Evolutionary conservation across 23 red algal genomes (phyloP).

Genomic region (Gracilaria caudata): DNA sequence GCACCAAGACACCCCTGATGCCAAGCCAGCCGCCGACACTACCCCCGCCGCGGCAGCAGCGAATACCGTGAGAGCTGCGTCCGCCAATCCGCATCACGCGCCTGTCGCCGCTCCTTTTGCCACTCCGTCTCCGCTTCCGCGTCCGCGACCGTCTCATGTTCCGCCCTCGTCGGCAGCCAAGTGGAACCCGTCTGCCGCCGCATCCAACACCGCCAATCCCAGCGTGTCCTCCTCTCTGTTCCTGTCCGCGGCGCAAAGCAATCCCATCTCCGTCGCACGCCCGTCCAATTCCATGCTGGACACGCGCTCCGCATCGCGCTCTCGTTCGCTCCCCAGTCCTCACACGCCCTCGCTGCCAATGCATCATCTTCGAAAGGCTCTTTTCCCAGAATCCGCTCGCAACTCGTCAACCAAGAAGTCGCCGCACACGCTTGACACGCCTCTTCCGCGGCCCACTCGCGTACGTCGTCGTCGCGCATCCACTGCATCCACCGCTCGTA

Average conservation of each 20-base stretch:
- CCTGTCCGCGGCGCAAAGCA: not conserved
- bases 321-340: conserved; percentile 22
- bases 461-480: conserved; percentile 23
- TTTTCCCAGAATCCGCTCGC: conserved; percentile 6
- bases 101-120: not conserved
- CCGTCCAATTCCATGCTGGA: conserved; percentile 19
- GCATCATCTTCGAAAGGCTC: conserved; percentile 18
- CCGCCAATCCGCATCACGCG: not conserved
- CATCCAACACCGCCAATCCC: conserved; percentile 34
- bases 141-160: not conserved
- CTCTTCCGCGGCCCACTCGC: not conserved
- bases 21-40: not conserved
- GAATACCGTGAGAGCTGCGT: not conserved
- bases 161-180: conserved; percentile 20
- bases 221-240: not conserved
- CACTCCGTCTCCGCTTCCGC: conserved; percentile 8
- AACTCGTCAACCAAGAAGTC: conserved; percentile 15
- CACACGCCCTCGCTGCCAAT: conserved; percentile 2
- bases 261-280: conserved; percentile 5
- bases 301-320: conserved; percentile 7
- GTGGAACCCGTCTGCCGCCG: not conserved
- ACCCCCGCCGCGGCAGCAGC: too few species aligned
- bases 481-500: conserved; percentile 2
- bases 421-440: not conserved
- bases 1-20: not conserved